Conservation (phyloP, 345 rosid species). For the Eucalyptus globulus region DNA sequence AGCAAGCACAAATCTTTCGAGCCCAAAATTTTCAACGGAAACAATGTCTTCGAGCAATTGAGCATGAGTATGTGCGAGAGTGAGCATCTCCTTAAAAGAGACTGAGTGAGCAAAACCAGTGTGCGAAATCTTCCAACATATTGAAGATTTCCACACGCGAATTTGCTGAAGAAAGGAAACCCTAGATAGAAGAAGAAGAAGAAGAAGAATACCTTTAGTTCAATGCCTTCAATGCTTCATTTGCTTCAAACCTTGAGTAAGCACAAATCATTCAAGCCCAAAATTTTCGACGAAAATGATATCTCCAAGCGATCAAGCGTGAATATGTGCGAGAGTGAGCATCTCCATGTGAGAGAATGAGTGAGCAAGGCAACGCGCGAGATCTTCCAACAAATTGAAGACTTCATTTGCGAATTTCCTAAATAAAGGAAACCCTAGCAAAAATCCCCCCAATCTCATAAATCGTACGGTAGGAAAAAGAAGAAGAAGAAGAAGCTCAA, state of each 20-base stretch:
- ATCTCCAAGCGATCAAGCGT: background rate
- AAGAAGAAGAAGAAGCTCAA: too few species aligned
- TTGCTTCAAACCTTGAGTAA: background rate
- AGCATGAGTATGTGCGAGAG: background rate
- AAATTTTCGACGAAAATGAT: fast-evolving
- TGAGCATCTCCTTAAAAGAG: background rate
- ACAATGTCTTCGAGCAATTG: fast-evolving
- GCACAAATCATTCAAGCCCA: background rate
- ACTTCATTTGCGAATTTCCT: background rate
- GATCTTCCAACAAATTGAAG: background rate
- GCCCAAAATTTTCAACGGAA: background rate
- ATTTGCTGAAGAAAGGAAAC: too few species aligned
- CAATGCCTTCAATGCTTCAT: background rate
- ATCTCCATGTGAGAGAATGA: background rate
- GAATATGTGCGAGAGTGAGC: background rate
- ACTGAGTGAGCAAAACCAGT: background rate
- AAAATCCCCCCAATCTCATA: background rate
- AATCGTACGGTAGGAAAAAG: fast-evolving
- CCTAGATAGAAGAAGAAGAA: background rate
- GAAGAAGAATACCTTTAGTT: background rate
- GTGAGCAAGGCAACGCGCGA: fast-evolving
- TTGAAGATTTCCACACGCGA: too few species aligned
- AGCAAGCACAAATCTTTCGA: background rate
- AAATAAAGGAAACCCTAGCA: background rate
- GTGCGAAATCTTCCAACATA: too few species aligned